Conservation (phyloP, 345 rosid species). For the Abelmoschus esculentus region DNA sequence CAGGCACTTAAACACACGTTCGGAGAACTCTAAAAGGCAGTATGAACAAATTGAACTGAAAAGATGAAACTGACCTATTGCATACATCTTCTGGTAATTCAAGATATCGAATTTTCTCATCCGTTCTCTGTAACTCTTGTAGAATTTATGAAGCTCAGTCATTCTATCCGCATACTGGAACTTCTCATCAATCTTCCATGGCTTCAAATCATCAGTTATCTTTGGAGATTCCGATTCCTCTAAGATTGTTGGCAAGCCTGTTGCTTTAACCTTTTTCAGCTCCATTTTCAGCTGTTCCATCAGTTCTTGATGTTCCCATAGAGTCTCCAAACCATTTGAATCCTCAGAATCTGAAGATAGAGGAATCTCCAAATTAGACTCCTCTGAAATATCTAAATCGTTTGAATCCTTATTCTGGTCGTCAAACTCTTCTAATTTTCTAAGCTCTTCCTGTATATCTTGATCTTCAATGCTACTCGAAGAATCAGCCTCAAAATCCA, state of each 20-base stretch:
- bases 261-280: conserved; percentile 74
- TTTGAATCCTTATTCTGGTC: conserved; percentile 2
- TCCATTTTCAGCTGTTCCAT: conserved; percentile 90
- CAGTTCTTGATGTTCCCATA: conserved; percentile 94
- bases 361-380: conserved; percentile 14
- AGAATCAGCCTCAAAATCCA: conserved; percentile 8
- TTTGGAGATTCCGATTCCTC: conserved; percentile 77
- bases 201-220: conserved; percentile 75
- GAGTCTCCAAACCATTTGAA: conserved; percentile 42
- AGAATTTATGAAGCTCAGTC: conserved; percentile 79
- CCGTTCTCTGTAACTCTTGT: conserved; percentile 74
- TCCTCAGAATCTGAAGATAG: conserved; percentile 35
- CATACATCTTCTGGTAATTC: conserved; percentile 89
- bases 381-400: not conserved
- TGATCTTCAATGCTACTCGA: conserved; percentile 14
- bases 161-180: conserved; percentile 51
- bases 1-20: too few species aligned
- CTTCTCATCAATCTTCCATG: conserved; percentile 84
- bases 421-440: not conserved
- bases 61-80: conserved; percentile 54
- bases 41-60: not conserved
- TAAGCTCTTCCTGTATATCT: conserved; percentile 22
- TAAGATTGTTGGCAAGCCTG: conserved; percentile 64
- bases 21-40: too few species aligned
- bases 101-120: conserved; percentile 88